Conservation (phyloP, 108 stramenopile species). For the Seminavis robusta region DNA sequence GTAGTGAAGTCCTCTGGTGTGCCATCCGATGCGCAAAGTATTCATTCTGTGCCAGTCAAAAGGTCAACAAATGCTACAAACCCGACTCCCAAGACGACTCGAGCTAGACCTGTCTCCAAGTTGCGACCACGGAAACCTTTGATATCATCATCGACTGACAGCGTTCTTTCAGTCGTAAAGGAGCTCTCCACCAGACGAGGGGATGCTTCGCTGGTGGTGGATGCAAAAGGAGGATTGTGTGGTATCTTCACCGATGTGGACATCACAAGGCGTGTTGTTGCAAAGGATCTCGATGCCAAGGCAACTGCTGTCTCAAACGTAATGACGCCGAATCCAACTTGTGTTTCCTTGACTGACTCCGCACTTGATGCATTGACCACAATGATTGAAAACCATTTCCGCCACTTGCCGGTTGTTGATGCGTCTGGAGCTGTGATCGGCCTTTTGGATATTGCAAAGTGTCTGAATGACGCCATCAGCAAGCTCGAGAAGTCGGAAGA, state of each 20-base stretch:
- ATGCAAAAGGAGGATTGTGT: constrained; percentile 53
- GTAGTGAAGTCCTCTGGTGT: too few species aligned
- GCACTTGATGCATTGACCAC: constrained; percentile 87
- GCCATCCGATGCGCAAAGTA: too few species aligned
- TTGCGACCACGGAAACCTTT: constrained; percentile 88
- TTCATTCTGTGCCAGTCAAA: too few species aligned
- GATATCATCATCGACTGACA: constrained; percentile 92
- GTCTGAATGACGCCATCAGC: constrained; percentile 92
- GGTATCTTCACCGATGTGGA: constrained; percentile 86
- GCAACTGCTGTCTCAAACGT: constrained; percentile 54
- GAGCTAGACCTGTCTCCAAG: too few species aligned
- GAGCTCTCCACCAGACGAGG: constrained; percentile 63
- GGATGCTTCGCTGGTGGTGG: constrained; percentile 59
- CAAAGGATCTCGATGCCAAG: constrained; percentile 58
- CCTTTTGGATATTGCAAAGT: constrained; percentile 92
- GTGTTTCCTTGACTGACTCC: constrained; percentile 73
- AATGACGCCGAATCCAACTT: constrained; percentile 87
- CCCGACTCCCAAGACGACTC: too few species aligned
- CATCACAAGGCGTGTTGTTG: constrained; percentile 70
- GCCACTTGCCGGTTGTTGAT: constrained; percentile 93
- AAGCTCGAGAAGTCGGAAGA: constrained; percentile 75
- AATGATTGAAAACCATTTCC: constrained; percentile 92
- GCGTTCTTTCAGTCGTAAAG: constrained; percentile 72
- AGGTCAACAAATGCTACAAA: too few species aligned
- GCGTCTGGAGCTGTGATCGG: constrained; percentile 80